phyloP scores from a whole-genome alignment of 2,329 filamentous ascomycete genomes.

The Thermothelomyces thermophilus region DNA sequence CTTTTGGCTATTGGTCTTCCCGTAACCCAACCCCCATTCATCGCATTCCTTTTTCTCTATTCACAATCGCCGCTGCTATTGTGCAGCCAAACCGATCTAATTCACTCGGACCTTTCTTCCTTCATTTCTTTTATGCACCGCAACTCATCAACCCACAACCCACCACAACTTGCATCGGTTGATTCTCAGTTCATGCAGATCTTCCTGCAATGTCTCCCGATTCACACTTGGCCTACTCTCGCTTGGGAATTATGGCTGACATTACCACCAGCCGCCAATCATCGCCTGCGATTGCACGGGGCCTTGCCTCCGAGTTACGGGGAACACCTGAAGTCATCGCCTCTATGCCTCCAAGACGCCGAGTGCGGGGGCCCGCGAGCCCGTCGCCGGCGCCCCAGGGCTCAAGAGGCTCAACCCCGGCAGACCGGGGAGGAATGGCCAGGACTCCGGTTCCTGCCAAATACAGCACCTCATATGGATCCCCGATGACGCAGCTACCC shows the following conservation, averaged over 20 bases:
- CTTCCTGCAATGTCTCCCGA: background rate
- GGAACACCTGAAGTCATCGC: background rate
- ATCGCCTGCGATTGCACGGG: background rate
- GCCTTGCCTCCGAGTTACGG: background rate
- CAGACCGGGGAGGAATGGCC: background rate
- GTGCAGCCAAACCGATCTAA: background rate
- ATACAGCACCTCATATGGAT: slow-evolving; percentile 28
- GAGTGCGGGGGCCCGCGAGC: slow-evolving; percentile 7
- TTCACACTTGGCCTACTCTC: background rate
- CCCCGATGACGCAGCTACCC: slow-evolving; percentile 23
- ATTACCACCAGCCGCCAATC: background rate
- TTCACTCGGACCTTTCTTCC: background rate
- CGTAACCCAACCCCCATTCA: slow-evolving; percentile 2
- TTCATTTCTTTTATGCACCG: background rate
- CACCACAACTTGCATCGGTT: background rate
- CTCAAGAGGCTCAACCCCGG: slow-evolving; percentile 1
- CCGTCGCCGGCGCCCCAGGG: slow-evolving; percentile 12
- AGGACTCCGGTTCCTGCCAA: slow-evolving; percentile 20
- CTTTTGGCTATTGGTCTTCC: background rate
- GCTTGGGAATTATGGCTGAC: slow-evolving; percentile 6
- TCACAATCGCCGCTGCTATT: background rate
- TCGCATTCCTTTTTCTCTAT: background rate
- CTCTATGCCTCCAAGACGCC: slow-evolving; percentile 16
- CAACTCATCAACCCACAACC: background rate
- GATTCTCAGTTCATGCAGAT: background rate